A percentile compares a stretch with the other conserved stretches of the same genome.
phyloP scores from a whole-genome alignment of 768 basidiomycete species.

The Pleurotus djamor region DNA sequence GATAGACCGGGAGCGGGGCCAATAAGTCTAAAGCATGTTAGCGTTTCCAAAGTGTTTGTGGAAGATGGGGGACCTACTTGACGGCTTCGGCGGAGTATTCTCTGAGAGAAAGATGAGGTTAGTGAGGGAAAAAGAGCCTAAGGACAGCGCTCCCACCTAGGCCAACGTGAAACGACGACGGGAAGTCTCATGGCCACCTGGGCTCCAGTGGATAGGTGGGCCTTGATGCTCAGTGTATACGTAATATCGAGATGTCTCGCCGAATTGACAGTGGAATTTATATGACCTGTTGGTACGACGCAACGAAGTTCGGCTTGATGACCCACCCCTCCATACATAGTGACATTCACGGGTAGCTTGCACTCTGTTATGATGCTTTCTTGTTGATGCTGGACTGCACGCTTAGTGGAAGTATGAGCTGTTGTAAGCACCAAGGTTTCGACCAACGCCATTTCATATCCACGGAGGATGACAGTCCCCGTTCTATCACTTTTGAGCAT shows the following conservation, averaged over 20 bases:
- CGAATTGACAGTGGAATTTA: constrained; percentile 77
- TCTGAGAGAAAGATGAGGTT: constrained; percentile 29
- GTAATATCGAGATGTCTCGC: constrained; percentile 86
- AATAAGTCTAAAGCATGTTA: constrained; percentile 35
- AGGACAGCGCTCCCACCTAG: constrained; percentile 47
- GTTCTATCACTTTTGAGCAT: constrained; percentile 70
- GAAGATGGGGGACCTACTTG: constrained; percentile 32
- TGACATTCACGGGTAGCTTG: constrained; percentile 69
- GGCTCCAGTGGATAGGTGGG: constrained; percentile 67
- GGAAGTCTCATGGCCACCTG: constrained; percentile 73
- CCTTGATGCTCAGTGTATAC: constrained; percentile 76
- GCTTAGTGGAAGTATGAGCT: constrained; percentile 51
- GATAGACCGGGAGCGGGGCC: constrained; percentile 46
- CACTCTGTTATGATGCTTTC: constrained; percentile 61
- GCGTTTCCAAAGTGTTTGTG: neutral
- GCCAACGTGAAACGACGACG: constrained; percentile 84
- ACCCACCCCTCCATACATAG: constrained; percentile 69
- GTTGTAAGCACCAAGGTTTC: constrained; percentile 79
- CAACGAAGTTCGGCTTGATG: constrained; percentile 74
- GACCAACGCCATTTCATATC: constrained; percentile 78
- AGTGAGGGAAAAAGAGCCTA: neutral
- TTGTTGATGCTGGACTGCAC: constrained; percentile 55
- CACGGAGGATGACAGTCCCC: constrained; percentile 71
- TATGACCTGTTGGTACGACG: constrained; percentile 68
- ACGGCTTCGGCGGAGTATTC: constrained; percentile 72